Base-by-base conservation (phyloP, 1,284 basidiomycete species). In the Coniophora puteana region DNA sequence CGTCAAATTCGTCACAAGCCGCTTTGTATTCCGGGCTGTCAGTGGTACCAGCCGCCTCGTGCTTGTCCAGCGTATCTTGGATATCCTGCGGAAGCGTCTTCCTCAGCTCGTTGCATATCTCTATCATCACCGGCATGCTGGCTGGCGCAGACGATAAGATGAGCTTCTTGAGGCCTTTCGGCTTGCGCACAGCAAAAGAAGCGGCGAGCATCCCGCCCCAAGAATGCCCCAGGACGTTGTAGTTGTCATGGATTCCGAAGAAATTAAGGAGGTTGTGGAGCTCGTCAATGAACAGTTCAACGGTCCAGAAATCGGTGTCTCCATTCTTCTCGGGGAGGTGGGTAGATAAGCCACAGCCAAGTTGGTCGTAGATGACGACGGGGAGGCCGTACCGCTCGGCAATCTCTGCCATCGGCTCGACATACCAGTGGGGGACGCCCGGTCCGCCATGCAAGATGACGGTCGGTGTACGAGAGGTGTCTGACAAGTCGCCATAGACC, bases 321-420 rank as follows among this genome's bases (percentile, higher is more conserved):
- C 49, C 52, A 11, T 33, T 41, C 42, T 66, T 68, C 26, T 65
- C 63, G 0, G 39, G 57, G 12, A 70, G 57, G 38, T 67, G 67
- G 3, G 72, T 68, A 5, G 71, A 73, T 17, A 48, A 44, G 3
- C 65, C 69, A 41, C 53, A 63, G 12, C 71, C 72, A 27, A 73
- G 40, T 49, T 74, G 74, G 52, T 73, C 72, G 51, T 74, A 75
- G 38, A 74, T 43, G 25, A 74, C 53, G 45, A 74, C 55, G 6
- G 71, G 68, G 33, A 64, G 60, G 29, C 18, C 30, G 14, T 42
- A 40, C 13, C 28, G 17, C 10, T 35, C 25, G 12, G 52, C 46
- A 40, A 67, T 55, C 35, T 65, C 59, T 37, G 45, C 44, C 25
- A 68, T 46, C 14, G 61, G 55, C 28, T 61, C 48, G 44, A 73